Conservation (phyloP, 768 basidiomycete species). For the Leccinum sublutescens region DNA sequence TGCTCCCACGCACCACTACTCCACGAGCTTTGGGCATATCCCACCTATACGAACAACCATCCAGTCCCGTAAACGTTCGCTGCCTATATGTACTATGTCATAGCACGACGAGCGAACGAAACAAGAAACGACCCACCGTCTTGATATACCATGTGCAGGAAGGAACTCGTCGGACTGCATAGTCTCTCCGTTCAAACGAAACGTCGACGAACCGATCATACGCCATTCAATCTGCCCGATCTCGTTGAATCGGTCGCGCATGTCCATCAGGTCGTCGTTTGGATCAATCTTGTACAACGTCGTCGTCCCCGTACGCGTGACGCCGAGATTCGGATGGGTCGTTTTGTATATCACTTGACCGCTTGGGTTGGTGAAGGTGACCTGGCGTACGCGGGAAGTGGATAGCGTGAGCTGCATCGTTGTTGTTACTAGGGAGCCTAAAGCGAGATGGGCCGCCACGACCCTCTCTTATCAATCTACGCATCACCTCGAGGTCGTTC, state of each 20-base stretch:
- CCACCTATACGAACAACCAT: slow-evolving; percentile 35
- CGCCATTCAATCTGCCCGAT: slow-evolving; percentile 37
- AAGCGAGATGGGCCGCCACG: background rate
- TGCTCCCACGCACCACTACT: slow-evolving; percentile 10
- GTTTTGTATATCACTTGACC: slow-evolving; percentile 29
- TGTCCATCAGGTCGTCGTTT: slow-evolving; percentile 15
- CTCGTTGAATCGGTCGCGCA: slow-evolving; percentile 28
- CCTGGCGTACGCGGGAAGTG: slow-evolving; percentile 16
- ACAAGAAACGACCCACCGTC: slow-evolving; percentile 11
- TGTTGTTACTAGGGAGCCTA: background rate
- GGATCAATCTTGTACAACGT: slow-evolving; percentile 21
- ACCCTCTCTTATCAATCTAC: background rate
- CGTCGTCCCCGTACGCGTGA: slow-evolving; percentile 11
- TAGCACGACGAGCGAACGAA: background rate
- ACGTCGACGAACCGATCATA: slow-evolving; percentile 21
- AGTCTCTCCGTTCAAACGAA: slow-evolving; percentile 31
- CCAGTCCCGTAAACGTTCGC: slow-evolving; percentile 30
- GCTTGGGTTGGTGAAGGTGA: slow-evolving; percentile 19
- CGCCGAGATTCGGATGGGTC: slow-evolving; percentile 8
- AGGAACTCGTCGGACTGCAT: slow-evolving; percentile 24
- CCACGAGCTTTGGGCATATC: slow-evolving; percentile 10
- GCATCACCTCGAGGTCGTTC: background rate
- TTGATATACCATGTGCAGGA: slow-evolving; percentile 11
- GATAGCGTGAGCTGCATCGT: slow-evolving; percentile 24
- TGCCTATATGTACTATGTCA: slow-evolving; percentile 3